Base-by-base conservation (phyloP, 805 yeast genomes). In the Metschnikowia borealis region DNA sequence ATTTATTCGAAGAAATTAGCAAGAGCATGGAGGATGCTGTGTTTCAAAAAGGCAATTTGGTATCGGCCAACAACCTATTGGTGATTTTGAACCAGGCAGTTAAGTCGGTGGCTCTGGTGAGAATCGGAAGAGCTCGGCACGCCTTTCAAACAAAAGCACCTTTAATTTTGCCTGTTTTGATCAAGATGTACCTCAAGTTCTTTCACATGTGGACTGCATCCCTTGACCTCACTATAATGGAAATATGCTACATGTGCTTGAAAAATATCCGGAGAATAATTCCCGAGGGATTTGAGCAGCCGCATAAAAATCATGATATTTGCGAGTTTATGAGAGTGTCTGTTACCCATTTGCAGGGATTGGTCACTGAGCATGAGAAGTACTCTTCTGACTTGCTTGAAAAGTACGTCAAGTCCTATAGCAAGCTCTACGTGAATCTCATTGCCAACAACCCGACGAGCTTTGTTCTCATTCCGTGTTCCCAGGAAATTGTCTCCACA, bases 121-220 rank as follows among this genome's bases (percentile, higher is more conserved):
- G 91, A 57, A 87, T 92, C 34, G 98, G 98, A 6, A 79, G 89
- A 54, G 82, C 92, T 2, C 79, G 87, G 58, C 83, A 84, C 20
- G 88, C 89, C 0, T 76, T 90, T 79, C 94, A 86, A 62, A 71
- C 80, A 44, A 83, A 86, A 53, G 79, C 87, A 0, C 88, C 89
- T 0, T 65, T 80, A 3, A 67, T 91, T 1, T 74, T 84, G 8
- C 82, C 85, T 0, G 69, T 80, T 2, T 64, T 89, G 36, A 77
- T 83, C 21, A 78, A 81, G 50, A 68, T 84, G 46, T 90, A 90
- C 64, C 58, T 75, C 18, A 62, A 70, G 17, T 80, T 80, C 50
- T 87, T 86, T 60, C 79, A 80, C 44, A 73, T 74, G 47, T 89
- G 95, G 94, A 74, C 81, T 0, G 58, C 68, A 2, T 62, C 72